Conservation (phyloP, 2,329 filamentous ascomycete species). For the Acephala macrosclerotiorum region DNA sequence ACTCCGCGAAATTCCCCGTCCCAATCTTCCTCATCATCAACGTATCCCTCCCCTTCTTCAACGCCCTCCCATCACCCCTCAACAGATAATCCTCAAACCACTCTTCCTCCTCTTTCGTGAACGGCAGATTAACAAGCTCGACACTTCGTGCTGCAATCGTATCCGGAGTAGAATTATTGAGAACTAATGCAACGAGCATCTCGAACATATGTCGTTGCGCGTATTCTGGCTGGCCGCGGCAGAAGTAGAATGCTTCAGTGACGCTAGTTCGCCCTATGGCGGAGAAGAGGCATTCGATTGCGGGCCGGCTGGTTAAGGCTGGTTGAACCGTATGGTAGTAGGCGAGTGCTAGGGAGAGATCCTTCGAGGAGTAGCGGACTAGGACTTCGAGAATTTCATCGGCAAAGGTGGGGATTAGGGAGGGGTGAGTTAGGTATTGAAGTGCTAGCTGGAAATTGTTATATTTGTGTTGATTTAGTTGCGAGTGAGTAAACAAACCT, state of each 20-base stretch:
- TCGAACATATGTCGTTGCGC: conserved; percentile 72
- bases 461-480: conserved; percentile 28
- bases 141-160: conserved; percentile 62
- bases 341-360: conserved; percentile 73
- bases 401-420: conserved; percentile 79
- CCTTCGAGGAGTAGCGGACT: conserved; percentile 65
- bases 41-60: conserved; percentile 74
- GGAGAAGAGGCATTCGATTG: conserved; percentile 72
- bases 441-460: conserved; percentile 63
- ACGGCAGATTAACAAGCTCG: conserved; percentile 76
- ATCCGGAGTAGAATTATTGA: conserved; percentile 50
- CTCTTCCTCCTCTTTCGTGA: conserved; percentile 72
- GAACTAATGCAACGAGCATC: conserved; percentile 66
- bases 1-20: conserved; percentile 64
- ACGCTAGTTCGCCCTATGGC: conserved; percentile 73
- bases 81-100: conserved; percentile 78
- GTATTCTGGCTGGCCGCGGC: conserved; percentile 67
- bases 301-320: conserved; percentile 67
- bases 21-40: conserved; percentile 77
- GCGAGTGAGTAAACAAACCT: conserved; percentile 53
- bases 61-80: conserved; percentile 67
- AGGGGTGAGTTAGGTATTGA: conserved; percentile 80
- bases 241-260: conserved; percentile 77
- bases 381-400: conserved; percentile 81
- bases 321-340: conserved; percentile 83